Conservation (phyloP, 768 basidiomycete species). For the Lentinula aciculospora region DNA sequence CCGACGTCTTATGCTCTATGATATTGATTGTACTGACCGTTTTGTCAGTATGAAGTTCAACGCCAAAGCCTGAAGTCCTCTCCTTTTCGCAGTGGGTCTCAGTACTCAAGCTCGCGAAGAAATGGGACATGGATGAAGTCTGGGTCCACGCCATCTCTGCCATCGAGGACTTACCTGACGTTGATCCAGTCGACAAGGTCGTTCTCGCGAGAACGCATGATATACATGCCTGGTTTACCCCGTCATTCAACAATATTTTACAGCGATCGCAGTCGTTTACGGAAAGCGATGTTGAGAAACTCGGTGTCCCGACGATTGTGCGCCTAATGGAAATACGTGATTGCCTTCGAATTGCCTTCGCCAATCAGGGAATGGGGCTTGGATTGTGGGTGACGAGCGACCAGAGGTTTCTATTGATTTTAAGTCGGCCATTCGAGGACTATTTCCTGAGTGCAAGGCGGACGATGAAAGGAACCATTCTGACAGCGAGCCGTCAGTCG, state of each 20-base stretch:
- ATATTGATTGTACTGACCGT: background rate
- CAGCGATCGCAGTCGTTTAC: background rate
- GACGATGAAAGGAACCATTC: background rate
- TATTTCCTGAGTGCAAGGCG: background rate
- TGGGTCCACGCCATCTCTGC: background rate
- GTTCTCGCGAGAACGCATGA: background rate
- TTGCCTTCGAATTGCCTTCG: background rate
- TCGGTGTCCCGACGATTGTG: background rate
- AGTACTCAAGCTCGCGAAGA: background rate
- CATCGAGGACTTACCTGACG: background rate
- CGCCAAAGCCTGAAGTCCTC: background rate
- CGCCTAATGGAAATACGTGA: background rate
- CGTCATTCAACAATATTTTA: background rate
- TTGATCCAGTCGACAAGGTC: conserved; percentile 2
- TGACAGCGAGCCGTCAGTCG: background rate
- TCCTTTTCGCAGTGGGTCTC: background rate
- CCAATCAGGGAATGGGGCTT: background rate
- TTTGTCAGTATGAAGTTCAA: background rate
- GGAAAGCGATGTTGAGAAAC: background rate
- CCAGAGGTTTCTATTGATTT: background rate
- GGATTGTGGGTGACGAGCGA: background rate
- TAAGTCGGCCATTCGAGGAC: background rate
- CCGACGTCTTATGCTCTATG: background rate
- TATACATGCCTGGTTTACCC: background rate
- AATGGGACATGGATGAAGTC: background rate